A percentile compares a stretch with the other conserved stretches of the same genome.
Conservation (phyloP, 129 eudicot species). For the Pittosporum tobira region DNA sequence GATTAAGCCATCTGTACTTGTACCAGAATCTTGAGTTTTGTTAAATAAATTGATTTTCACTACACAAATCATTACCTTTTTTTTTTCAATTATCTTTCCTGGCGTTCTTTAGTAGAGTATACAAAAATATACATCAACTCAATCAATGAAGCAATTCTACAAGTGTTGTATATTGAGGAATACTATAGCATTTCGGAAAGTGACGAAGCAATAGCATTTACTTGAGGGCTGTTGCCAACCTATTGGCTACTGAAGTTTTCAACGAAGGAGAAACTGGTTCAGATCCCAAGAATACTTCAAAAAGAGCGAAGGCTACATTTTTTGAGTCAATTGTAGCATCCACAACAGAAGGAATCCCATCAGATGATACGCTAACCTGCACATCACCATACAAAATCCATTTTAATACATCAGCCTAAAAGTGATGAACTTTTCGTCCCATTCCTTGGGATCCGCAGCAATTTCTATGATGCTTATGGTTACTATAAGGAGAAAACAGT, state of each 20-base stretch:
- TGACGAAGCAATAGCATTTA: conserved; percentile 13
- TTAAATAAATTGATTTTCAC: background rate
- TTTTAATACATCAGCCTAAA: background rate
- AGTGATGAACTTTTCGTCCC: background rate
- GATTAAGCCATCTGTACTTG: conserved; percentile 27
- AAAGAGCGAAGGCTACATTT: conserved; percentile 62
- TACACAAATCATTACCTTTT: background rate
- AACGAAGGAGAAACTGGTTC: conserved; percentile 79
- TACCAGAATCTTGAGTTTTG: conserved; percentile 20
- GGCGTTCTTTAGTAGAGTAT: background rate
- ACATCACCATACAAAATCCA: background rate
- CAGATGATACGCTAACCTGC: conserved; percentile 58
- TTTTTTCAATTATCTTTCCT: background rate
- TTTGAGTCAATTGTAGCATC: conserved; percentile 65
- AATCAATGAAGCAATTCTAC: conserved; percentile 9
- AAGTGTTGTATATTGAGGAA: too few species aligned
- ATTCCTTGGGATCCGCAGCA: background rate
- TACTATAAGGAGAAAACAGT: background rate
- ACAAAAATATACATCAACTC: background rate
- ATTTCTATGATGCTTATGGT: background rate
- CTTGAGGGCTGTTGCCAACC: conserved; percentile 42
- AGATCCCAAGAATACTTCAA: conserved; percentile 77
- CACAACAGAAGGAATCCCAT: conserved; percentile 44
- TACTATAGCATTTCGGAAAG: background rate
- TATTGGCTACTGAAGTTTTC: conserved; percentile 52